phyloP scores from a whole-genome alignment of 352 stramenopile species.

The Globisporangium parvum region DNA sequence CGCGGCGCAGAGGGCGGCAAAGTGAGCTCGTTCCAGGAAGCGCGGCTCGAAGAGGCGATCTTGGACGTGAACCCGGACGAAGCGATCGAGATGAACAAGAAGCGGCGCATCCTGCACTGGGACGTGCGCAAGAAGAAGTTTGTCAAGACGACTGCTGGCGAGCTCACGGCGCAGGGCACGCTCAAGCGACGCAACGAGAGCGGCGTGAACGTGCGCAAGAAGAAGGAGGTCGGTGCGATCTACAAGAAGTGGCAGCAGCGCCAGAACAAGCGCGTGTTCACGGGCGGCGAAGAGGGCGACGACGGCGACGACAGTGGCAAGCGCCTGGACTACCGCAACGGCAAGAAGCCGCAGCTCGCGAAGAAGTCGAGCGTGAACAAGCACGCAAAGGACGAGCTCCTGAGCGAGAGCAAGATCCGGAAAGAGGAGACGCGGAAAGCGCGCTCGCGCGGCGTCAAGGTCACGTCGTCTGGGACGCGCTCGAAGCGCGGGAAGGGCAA shows the following conservation, averaged over 20 bases:
- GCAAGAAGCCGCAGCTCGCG: constrained; percentile 54
- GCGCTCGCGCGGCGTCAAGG: constrained; percentile 72
- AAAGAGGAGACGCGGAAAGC: constrained; percentile 85
- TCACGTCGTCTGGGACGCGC: constrained; percentile 26
- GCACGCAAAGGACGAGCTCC: constrained; percentile 71
- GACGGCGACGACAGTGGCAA: constrained; percentile 36
- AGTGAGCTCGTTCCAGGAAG: constrained; percentile 73
- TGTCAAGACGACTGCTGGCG: constrained; percentile 90
- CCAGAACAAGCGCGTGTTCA: constrained; percentile 79
- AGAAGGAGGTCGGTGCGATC: constrained; percentile 86
- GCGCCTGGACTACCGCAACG: constrained; percentile 68
- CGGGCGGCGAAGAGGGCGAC: constrained; percentile 65
- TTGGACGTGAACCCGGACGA: constrained; percentile 98
- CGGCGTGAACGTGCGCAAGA: constrained; percentile 75
- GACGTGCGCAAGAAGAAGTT: constrained; percentile 98
- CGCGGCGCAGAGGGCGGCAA: constrained; percentile 73
- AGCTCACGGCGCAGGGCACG: constrained; percentile 77
- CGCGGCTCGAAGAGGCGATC: constrained; percentile 93
- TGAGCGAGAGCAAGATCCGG: constrained; percentile 73
- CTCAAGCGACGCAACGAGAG: constrained; percentile 86
- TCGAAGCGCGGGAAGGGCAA: constrained; percentile 28
- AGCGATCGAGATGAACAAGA: constrained; percentile 96
- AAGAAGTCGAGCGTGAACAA: constrained; percentile 61
- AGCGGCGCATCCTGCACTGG: constrained; percentile 97
- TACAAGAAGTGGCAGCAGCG: constrained; percentile 94